These are phyloP conservation scores for Tylopilus sp. DNA, from an alignment of 768 basidiomycete species.

Conservation along the genomic window DNA sequence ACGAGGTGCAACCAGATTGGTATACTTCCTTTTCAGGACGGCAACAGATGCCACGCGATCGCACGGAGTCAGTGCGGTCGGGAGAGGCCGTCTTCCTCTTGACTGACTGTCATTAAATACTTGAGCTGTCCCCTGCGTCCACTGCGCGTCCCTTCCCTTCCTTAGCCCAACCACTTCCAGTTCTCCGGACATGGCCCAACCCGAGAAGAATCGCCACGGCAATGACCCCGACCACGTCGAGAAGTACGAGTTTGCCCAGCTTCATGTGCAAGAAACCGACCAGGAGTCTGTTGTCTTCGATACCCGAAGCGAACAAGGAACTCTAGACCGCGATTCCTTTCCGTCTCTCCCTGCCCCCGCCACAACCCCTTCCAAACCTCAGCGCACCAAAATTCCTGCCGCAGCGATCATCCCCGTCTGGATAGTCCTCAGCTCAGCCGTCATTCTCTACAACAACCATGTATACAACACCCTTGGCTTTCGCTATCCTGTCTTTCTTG, in stretches of 20 bases:
- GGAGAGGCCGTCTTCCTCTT: not conserved
- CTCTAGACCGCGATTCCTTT: slow-evolving; percentile 5
- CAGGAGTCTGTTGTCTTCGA: slow-evolving; percentile 6
- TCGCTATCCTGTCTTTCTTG: slow-evolving; percentile 88
- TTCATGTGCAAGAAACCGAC: slow-evolving; percentile 19
- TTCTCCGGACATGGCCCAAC: slow-evolving; percentile 20
- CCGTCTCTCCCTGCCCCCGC: slow-evolving; percentile 56
- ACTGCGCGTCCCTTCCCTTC: slow-evolving; percentile 4
- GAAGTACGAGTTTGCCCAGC: slow-evolving; percentile 19
- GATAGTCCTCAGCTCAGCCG: slow-evolving; percentile 84
- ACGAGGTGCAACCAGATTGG: too few species aligned
- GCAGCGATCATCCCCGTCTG: slow-evolving; percentile 83
- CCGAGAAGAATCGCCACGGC: slow-evolving; percentile 21
- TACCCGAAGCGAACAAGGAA: not conserved
- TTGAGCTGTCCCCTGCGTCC: not conserved
- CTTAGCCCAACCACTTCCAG: not conserved
- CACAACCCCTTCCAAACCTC: slow-evolving; percentile 39
- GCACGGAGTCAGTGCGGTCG: not conserved
- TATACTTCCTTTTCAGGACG: too few species aligned
- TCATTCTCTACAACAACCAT: slow-evolving; percentile 97
- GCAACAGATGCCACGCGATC: too few species aligned
- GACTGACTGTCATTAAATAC: not conserved
- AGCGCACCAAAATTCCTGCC: slow-evolving; percentile 57
- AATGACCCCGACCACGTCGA: slow-evolving; percentile 8
- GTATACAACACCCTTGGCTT: slow-evolving; percentile 81